phyloP scores from a whole-genome alignment of 2,329 filamentous ascomycete species.

The Fonsecaea pedrosoi region DNA sequence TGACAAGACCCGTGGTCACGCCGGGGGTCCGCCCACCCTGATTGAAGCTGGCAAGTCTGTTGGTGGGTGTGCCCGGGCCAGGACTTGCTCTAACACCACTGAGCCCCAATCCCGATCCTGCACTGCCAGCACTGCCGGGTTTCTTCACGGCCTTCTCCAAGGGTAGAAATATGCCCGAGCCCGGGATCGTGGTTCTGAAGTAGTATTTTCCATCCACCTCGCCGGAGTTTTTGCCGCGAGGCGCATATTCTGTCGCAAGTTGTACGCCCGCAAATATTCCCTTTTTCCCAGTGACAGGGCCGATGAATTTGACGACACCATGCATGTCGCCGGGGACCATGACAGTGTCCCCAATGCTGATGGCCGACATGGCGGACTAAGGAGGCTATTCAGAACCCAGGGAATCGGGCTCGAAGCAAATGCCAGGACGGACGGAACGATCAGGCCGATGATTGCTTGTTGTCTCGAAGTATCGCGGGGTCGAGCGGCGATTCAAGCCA shows the following conservation, averaged over 20 bases:
- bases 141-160: conserved; percentile 77
- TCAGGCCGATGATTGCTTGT: background rate
- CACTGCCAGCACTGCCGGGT: conserved; percentile 64
- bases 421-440: background rate
- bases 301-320: conserved; percentile 87
- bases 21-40: conserved; percentile 58
- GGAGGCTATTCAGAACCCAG: background rate
- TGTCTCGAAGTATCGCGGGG: background rate
- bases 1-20: conserved; percentile 52
- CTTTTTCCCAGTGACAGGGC: conserved; percentile 83
- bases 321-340: conserved; percentile 74
- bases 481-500: conserved; percentile 3
- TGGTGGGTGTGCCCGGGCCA: conserved; percentile 58
- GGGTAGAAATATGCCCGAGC: conserved; percentile 92
- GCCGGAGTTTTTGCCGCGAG: conserved; percentile 90
- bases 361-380: conserved; percentile 32
- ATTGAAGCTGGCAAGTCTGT: conserved; percentile 61
- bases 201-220: conserved; percentile 88
- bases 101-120: conserved; percentile 16
- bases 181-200: conserved; percentile 78
- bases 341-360: conserved; percentile 40
- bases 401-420: background rate
- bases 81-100: conserved; percentile 30
- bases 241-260: conserved; percentile 78
- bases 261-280: conserved; percentile 93